Percentiles rank a stretch among this genome's conserved stretches.
phyloP scores from a whole-genome alignment of 140 eudicot genomes.

The Cichorium intybus region DNA sequence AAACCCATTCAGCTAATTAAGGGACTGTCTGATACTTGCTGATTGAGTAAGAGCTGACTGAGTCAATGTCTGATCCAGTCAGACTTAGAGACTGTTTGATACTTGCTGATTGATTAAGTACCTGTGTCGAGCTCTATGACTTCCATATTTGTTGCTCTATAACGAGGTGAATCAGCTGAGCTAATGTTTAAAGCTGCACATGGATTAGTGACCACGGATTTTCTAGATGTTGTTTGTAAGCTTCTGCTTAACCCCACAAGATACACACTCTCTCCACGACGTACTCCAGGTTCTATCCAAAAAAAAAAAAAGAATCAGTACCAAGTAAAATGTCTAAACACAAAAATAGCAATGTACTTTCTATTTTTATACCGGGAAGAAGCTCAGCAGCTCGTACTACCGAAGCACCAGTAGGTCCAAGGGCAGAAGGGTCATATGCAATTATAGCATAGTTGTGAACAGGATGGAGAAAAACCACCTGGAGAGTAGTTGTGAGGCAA shows the following conservation, averaged over 20 bases:
- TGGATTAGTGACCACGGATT: slow-evolving; percentile 89
- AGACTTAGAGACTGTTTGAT: too few species aligned
- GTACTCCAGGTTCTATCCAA: slow-evolving; percentile 69
- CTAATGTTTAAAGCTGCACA: slow-evolving; percentile 69
- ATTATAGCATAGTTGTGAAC: slow-evolving; percentile 87
- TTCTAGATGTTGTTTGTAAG: slow-evolving; percentile 91
- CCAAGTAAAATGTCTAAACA: slow-evolving; percentile 1
- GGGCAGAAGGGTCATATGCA: slow-evolving; percentile 85
- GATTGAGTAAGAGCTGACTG: too few species aligned
- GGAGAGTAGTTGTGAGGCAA: slow-evolving; percentile 6
- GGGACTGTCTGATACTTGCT: too few species aligned
- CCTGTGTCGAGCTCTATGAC: slow-evolving; percentile 91
- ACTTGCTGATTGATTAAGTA: slow-evolving; percentile 16
- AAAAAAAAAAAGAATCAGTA: not conserved
- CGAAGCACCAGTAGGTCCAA: slow-evolving; percentile 77
- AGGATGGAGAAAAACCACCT: slow-evolving; percentile 98
- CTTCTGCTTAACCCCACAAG: slow-evolving; percentile 94
- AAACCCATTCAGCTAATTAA: too few species aligned
- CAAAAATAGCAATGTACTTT: not conserved
- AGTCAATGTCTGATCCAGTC: too few species aligned
- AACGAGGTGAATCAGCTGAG: slow-evolving; percentile 91
- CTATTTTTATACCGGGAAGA: slow-evolving; percentile 60
- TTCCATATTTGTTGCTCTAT: slow-evolving; percentile 94
- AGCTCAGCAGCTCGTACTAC: slow-evolving; percentile 89
- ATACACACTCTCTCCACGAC: slow-evolving; percentile 81